phyloP scores from a whole-genome alignment of 495 filamentous ascomycete species.

The Penicillium diatomitis region DNA sequence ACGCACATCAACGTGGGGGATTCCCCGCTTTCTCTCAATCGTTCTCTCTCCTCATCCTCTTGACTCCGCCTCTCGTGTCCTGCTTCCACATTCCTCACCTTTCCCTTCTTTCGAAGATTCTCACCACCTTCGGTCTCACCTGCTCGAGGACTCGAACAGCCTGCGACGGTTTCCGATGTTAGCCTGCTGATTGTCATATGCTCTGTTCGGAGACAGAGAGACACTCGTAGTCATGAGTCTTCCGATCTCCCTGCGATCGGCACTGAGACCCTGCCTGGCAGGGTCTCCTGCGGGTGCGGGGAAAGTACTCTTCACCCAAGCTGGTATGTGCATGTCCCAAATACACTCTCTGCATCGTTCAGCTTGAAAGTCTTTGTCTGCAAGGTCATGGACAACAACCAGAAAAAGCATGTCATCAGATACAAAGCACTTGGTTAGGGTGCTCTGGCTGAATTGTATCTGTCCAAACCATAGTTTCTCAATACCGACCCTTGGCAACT shows the following conservation, averaged over 20 bases:
- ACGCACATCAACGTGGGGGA: too few species aligned
- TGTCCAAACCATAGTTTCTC: conserved; percentile 5
- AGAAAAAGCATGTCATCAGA: too few species aligned
- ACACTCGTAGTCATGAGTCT: conserved; percentile 21
- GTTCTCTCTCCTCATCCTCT: not conserved
- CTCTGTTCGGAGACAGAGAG: not conserved
- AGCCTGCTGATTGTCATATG: not conserved
- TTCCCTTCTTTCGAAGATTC: too few species aligned
- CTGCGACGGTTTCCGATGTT: not conserved
- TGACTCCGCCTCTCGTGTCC: not conserved
- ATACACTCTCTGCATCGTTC: too few species aligned
- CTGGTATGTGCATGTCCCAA: conserved; percentile 7
- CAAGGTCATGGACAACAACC: too few species aligned
- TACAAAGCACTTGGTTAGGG: too few species aligned
- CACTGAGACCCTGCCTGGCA: conserved; percentile 25
- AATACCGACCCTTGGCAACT: conserved; percentile 6
- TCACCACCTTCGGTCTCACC: too few species aligned
- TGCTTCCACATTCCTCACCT: too few species aligned
- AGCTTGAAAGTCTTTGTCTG: too few species aligned
- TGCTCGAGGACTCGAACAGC: not conserved
- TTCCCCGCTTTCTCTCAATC: too few species aligned
- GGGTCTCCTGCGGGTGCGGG: conserved; percentile 17
- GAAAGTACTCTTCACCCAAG: conserved; percentile 13
- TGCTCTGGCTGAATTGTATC: conserved; percentile 4
- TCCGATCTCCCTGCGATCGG: conserved; percentile 21